A percentile compares a stretch with the other conserved stretches of the same genome.
These are phyloP conservation scores for Mycena galericulata DNA, from an alignment of 768 basidiomycete genomes.

Conservation along the genomic window DNA sequence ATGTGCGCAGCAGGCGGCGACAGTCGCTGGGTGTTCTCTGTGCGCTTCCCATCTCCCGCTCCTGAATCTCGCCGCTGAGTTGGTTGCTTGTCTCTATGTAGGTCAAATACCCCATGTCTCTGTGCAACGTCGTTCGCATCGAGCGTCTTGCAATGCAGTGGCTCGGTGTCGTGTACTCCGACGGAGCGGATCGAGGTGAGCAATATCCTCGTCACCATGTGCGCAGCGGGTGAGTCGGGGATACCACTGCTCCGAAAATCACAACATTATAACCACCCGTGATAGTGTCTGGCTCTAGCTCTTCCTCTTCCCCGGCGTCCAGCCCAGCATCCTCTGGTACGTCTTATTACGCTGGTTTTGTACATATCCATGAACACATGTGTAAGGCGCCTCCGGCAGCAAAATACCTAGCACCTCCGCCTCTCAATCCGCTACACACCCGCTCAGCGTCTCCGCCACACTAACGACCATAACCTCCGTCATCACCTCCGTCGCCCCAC, in stretches of 20 bases:
- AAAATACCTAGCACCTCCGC: too few species aligned
- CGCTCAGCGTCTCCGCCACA: background rate
- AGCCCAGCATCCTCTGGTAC: background rate
- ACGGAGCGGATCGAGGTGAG: slow-evolving; percentile 14
- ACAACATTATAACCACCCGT: background rate
- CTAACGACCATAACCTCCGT: background rate
- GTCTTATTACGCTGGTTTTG: too few species aligned
- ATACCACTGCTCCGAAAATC: background rate
- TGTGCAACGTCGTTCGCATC: slow-evolving; percentile 20
- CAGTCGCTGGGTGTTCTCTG: slow-evolving; percentile 11
- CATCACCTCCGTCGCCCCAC: background rate
- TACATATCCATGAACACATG: background rate
- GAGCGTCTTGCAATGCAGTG: slow-evolving; percentile 19
- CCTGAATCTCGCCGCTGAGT: background rate
- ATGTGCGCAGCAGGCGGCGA: slow-evolving; percentile 20
- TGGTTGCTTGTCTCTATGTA: background rate
- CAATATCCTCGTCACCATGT: slow-evolving; percentile 12
- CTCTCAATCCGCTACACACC: background rate
- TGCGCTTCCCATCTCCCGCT: background rate
- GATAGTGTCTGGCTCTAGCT: background rate
- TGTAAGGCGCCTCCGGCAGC: too few species aligned
- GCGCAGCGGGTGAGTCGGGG: slow-evolving; percentile 4
- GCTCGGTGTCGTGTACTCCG: slow-evolving; percentile 9
- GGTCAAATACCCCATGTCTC: slow-evolving; percentile 20
- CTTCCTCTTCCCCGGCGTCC: background rate